Percentiles rank a stretch among this genome's conserved stretches.
phyloP scores from a whole-genome alignment of 768 basidiomycete genomes.

The Termitomyces sp. region DNA sequence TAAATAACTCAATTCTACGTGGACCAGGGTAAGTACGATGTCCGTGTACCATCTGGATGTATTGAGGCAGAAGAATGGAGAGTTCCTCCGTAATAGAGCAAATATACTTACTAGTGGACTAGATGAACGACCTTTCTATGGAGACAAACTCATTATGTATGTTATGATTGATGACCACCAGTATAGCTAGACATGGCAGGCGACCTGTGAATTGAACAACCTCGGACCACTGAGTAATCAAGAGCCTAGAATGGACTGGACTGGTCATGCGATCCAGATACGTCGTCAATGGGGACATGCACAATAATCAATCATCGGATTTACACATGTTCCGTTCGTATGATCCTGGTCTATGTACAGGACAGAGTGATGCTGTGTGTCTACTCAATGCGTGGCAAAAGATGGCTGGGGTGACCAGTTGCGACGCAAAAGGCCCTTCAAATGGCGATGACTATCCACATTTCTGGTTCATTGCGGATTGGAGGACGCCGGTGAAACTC shows the following conservation, averaged over 20 bases:
- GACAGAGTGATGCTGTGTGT: background rate
- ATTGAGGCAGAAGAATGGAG: background rate
- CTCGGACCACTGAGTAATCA: too few relatives aligned
- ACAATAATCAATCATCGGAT: background rate
- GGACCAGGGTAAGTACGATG: background rate
- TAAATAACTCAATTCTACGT: background rate
- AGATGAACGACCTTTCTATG: background rate
- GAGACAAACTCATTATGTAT: too few relatives aligned
- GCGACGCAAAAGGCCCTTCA: background rate
- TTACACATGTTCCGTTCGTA: background rate
- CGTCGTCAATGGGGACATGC: too few relatives aligned
- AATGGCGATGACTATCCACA: background rate
- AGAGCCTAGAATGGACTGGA: background rate
- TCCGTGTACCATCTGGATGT: background rate
- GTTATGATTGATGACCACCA: background rate
- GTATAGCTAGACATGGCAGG: background rate
- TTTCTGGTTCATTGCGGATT: background rate
- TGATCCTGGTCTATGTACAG: background rate
- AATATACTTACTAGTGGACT: background rate
- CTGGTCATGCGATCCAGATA: background rate
- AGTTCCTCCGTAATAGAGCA: background rate
- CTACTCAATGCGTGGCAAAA: background rate
- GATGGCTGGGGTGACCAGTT: background rate
- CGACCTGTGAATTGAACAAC: too few relatives aligned
- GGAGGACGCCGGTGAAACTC: background rate